Conservation (phyloP, 176 grass and related monocot species). For the Oryza meyeriana region DNA sequence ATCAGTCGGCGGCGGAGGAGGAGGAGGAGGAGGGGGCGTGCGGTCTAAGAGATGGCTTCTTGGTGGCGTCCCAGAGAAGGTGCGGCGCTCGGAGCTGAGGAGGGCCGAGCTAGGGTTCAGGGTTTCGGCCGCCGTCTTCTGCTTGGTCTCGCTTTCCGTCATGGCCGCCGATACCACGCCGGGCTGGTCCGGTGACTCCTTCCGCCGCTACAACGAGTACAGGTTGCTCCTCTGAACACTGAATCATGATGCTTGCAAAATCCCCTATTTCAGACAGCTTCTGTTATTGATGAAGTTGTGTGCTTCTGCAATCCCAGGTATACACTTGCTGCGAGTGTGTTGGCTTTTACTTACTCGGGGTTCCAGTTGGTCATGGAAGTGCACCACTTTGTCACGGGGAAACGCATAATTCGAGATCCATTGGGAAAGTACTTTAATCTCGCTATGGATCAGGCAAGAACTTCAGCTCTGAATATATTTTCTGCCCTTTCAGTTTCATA, state of each 20-base stretch:
- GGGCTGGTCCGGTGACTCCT: conserved; percentile 74
- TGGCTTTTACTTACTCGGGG: conserved; percentile 66
- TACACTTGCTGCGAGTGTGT: conserved; percentile 50
- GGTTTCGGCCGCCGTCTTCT: conserved; percentile 62
- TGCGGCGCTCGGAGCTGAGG: conserved; percentile 39
- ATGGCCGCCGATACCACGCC: conserved; percentile 60
- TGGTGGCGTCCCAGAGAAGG: conserved; percentile 28
- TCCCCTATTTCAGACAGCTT: background rate
- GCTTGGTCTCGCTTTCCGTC: conserved; percentile 60
- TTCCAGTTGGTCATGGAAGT: conserved; percentile 59
- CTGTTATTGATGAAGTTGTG: conserved; percentile 19
- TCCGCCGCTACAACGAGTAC: conserved; percentile 79
- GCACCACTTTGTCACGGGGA: conserved; percentile 41
- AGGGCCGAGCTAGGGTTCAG: conserved; percentile 63
- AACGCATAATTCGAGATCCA: conserved; percentile 34
- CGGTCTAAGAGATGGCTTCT: conserved; percentile 44
- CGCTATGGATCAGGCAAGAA: conserved; percentile 75
- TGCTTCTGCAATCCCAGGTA: conserved; percentile 50
- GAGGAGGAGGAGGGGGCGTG: background rate
- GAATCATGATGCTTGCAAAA: background rate
- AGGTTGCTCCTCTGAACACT: conserved; percentile 35
- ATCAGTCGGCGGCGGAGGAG: background rate
- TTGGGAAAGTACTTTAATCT: conserved; percentile 57
- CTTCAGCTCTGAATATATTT: conserved; percentile 13
- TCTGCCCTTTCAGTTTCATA: background rate